Conservation (phyloP, 1,284 basidiomycete genomes). For the Ustilago curta region DNA sequence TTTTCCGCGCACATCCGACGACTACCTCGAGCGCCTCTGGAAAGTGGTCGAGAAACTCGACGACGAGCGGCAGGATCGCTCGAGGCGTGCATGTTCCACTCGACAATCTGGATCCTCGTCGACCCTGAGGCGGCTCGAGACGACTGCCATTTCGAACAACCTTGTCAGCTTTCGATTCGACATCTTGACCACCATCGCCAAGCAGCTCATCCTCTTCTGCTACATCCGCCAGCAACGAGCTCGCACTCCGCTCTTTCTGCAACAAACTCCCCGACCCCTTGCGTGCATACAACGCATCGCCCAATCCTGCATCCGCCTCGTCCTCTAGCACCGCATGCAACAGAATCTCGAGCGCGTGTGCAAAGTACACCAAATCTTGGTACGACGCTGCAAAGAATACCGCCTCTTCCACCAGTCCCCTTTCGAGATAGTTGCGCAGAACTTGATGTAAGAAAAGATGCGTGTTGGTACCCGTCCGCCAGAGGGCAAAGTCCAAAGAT, state of each 20-base stretch:
- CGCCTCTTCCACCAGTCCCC: slow-evolving; percentile 71
- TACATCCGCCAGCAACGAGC: slow-evolving; percentile 46
- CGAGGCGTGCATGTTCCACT: slow-evolving; percentile 60
- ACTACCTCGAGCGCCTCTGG: slow-evolving; percentile 90
- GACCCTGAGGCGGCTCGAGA: slow-evolving; percentile 19
- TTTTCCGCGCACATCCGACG: slow-evolving; percentile 95
- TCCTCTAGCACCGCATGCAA: slow-evolving; percentile 93
- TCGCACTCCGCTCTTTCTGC: slow-evolving; percentile 39
- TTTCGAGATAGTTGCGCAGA: slow-evolving; percentile 81
- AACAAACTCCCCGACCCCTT: slow-evolving; percentile 39
- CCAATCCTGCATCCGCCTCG: slow-evolving; percentile 74
- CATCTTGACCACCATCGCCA: neutral
- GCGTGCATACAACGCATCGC: slow-evolving; percentile 35
- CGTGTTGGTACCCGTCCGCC: slow-evolving; percentile 91
- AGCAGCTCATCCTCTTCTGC: slow-evolving; percentile 27
- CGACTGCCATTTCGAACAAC: slow-evolving; percentile 7
- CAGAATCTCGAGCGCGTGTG: slow-evolving; percentile 92
- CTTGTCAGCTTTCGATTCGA: neutral
- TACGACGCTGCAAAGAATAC: slow-evolving; percentile 89
- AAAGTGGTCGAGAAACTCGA: slow-evolving; percentile 95
- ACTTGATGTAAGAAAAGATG: slow-evolving; percentile 95
- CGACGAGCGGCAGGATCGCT: slow-evolving; percentile 77
- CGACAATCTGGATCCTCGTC: slow-evolving; percentile 1
- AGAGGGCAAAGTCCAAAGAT: slow-evolving; percentile 89
- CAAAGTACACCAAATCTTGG: slow-evolving; percentile 88